phyloP scores from a whole-genome alignment of 2,329 filamentous ascomycete genomes.

The Venturia effusa region DNA sequence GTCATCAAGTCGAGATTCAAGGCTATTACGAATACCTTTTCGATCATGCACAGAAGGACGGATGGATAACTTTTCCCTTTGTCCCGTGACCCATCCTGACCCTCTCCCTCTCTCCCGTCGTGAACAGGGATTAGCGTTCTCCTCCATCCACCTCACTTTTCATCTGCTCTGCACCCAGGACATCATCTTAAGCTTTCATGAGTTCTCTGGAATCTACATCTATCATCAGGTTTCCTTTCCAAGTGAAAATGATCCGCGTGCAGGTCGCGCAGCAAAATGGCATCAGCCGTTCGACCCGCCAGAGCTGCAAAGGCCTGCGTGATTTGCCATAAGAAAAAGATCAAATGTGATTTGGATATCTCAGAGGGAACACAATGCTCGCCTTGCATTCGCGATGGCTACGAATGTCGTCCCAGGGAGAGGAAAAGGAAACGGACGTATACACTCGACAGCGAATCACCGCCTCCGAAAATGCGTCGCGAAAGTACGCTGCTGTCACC shows the following conservation, averaged over 20 bases:
- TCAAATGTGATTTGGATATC: conserved; percentile 21
- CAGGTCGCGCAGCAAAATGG: background rate
- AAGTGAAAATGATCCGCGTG: background rate
- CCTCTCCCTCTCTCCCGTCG: background rate
- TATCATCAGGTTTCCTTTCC: background rate
- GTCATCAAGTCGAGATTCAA: background rate
- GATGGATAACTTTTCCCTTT: background rate
- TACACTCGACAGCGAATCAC: conserved; percentile 21
- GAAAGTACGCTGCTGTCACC: conserved; percentile 14
- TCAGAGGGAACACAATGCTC: conserved; percentile 27
- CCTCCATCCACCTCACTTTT: background rate
- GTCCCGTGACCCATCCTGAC: background rate
- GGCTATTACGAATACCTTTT: background rate
- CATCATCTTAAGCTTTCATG: background rate
- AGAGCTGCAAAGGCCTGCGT: conserved; percentile 26
- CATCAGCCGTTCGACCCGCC: background rate
- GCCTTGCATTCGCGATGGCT: conserved; percentile 24
- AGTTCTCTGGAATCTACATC: background rate
- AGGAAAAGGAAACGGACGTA: conserved; percentile 22
- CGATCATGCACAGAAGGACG: no score
- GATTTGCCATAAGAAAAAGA: conserved; percentile 34
- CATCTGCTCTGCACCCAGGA: background rate
- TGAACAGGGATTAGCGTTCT: background rate
- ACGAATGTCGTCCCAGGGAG: conserved; percentile 23
- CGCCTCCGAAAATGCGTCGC: conserved; percentile 14